Conservation (phyloP, 2,329 filamentous ascomycete species). For the Talaromyces funiculosus region DNA sequence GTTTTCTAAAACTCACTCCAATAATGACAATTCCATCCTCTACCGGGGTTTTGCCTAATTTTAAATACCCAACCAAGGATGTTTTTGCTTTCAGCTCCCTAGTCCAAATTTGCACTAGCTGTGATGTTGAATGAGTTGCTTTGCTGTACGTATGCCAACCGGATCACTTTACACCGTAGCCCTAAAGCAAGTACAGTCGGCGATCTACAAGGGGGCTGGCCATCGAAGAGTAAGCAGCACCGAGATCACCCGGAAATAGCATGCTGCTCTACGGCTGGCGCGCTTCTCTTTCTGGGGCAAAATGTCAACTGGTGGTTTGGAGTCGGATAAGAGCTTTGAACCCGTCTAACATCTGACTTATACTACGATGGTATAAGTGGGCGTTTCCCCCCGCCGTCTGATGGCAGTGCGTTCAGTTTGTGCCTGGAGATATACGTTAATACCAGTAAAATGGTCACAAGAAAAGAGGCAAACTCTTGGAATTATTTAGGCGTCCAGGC, state of each 20-base stretch:
- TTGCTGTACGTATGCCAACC: background rate
- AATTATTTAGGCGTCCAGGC: background rate
- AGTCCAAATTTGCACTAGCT: background rate
- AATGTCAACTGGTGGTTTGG: background rate
- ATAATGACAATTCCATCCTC: background rate
- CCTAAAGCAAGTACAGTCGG: constrained; percentile 1
- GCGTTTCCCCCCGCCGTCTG: background rate
- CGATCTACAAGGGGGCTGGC: background rate
- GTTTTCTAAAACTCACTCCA: background rate
- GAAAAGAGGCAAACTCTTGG: background rate
- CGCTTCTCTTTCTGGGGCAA: background rate
- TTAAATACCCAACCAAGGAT: background rate
- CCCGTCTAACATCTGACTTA: background rate
- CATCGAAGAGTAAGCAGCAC: background rate
- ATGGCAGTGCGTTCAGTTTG: background rate
- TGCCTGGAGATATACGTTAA: background rate
- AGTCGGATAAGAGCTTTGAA: background rate
- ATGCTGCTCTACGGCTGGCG: background rate
- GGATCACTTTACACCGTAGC: background rate
- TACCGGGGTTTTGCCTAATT: background rate
- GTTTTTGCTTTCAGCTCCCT: background rate
- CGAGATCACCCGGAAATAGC: background rate
- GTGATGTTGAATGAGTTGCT: background rate
- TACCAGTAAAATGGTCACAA: background rate
- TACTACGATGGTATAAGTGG: background rate